Percentiles rank a stretch among this genome's conserved stretches.
Evolutionary conservation across 2,329 filamentous ascomycete species (phyloP).

Genomic region (Zalaria sp.): DNA sequence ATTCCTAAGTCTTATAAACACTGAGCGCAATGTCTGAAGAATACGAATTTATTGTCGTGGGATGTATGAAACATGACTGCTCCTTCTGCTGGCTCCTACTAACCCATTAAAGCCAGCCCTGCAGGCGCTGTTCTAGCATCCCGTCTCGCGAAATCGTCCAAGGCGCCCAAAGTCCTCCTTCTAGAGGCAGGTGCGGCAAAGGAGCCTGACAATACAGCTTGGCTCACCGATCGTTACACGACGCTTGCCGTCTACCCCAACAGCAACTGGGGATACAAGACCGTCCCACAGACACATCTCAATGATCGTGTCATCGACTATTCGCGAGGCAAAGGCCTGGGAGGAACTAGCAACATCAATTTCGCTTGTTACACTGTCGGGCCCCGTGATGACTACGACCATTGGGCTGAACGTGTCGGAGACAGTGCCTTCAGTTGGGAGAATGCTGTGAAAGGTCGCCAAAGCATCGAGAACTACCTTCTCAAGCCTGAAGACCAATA

Average conservation of each 20-base stretch:
- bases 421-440: conserved; percentile 45
- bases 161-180: conserved; percentile 40
- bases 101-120: conserved; percentile 35
- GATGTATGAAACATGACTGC: no score
- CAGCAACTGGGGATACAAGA: conserved; percentile 37
- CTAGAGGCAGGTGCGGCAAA: conserved; percentile 45
- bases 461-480: conserved; percentile 32
- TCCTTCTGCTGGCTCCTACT: no score
- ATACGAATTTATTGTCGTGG: no score
- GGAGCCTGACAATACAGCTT: conserved; percentile 30
- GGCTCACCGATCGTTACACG: conserved; percentile 41
- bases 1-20: no score
- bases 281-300: conserved; percentile 20
- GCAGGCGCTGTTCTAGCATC: conserved; percentile 44
- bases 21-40: no score
- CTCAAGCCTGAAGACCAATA: not conserved
- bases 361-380: conserved; percentile 38
- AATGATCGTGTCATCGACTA: conserved; percentile 24
- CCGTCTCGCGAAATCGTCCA: conserved; percentile 32
- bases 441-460: conserved; percentile 35
- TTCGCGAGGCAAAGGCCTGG: conserved; percentile 31
- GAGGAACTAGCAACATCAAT: conserved; percentile 31
- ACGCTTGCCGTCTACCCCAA: conserved; percentile 33
- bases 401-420: conserved; percentile 42
- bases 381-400: conserved; percentile 45